Evolutionary conservation across 2,329 filamentous ascomycete genomes (phyloP).

Genomic region (Clarireedia paspali): DNA sequence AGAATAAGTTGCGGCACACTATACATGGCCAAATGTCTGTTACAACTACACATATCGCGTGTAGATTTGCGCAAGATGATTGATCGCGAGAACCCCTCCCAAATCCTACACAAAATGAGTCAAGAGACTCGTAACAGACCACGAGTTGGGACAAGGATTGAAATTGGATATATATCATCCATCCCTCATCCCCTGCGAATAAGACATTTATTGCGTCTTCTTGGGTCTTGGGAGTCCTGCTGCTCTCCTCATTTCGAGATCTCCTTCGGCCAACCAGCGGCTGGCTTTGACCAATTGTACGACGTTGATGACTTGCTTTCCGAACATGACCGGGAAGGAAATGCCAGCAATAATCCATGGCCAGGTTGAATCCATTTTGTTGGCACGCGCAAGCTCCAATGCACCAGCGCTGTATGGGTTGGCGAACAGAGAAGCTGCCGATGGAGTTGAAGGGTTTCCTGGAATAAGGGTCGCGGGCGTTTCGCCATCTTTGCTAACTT

Average conservation of each 20-base stretch:
- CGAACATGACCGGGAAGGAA: constrained; percentile 78
- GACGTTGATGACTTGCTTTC: constrained; percentile 91
- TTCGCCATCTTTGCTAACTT: constrained; percentile 47
- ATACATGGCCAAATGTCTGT: constrained; percentile 8
- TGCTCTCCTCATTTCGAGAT: constrained; percentile 55
- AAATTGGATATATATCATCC: background rate
- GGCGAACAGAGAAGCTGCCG: constrained; percentile 67
- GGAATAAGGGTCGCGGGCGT: constrained; percentile 49
- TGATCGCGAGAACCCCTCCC: background rate
- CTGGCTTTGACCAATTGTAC: constrained; percentile 91
- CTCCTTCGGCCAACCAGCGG: constrained; percentile 88
- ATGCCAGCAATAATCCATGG: constrained; percentile 76
- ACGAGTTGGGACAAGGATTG: background rate
- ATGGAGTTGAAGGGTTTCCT: constrained; percentile 62
- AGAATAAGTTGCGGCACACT: background rate
- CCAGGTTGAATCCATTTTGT: constrained; percentile 75
- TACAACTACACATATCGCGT: constrained; percentile 5
- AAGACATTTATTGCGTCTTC: constrained; percentile 23
- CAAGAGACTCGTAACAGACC: constrained; percentile 6
- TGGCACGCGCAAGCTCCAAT: constrained; percentile 84
- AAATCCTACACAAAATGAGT: constrained; percentile 8
- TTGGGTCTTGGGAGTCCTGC: constrained; percentile 45
- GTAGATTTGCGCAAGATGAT: constrained; percentile 3
- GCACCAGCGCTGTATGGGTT: constrained; percentile 89
- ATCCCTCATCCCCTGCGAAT: background rate